Evolutionary conservation across 352 stramenopile genomes (phyloP).

Genomic region (Poterioochromonas sp.): DNA sequence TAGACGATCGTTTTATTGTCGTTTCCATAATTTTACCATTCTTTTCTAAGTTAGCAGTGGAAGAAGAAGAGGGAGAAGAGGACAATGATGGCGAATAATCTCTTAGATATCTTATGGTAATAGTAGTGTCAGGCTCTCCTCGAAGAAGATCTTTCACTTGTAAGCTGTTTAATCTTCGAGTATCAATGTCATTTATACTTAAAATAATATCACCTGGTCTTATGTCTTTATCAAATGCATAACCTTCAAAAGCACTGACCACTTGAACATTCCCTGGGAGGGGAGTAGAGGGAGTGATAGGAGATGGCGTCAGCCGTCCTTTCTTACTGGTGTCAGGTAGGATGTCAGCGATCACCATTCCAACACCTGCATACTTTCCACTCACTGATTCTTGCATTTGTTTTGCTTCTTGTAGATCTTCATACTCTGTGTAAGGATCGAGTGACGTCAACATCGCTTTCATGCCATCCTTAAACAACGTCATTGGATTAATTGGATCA

Average conservation of each 20-base stretch:
- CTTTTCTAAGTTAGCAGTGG: too few species aligned
- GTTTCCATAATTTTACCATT: not conserved
- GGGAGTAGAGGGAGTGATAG: not conserved
- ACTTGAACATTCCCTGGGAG: constrained; percentile 43
- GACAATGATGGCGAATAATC: not conserved
- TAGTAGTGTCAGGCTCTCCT: constrained; percentile 57
- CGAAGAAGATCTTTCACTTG: constrained; percentile 55
- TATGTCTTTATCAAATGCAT: constrained; percentile 58
- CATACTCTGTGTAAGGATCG: constrained; percentile 75
- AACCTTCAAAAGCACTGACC: constrained; percentile 63
- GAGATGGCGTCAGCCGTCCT: not conserved
- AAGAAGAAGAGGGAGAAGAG: too few species aligned
- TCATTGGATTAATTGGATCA: constrained; percentile 39
- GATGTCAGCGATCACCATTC: constrained; percentile 71
- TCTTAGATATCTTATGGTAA: constrained; percentile 46
- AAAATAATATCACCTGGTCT: constrained; percentile 58
- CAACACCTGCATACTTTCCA: constrained; percentile 60
- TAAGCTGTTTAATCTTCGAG: constrained; percentile 50
- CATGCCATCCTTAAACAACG: constrained; percentile 66
- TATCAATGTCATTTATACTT: constrained; percentile 38
- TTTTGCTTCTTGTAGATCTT: constrained; percentile 46
- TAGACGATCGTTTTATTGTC: not conserved
- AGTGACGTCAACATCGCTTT: constrained; percentile 65
- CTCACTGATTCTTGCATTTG: constrained; percentile 35
- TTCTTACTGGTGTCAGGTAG: not conserved